Base-by-base conservation (phyloP, 2,329 filamentous ascomycete genomes). In the Hymenoscyphus salicellus region DNA sequence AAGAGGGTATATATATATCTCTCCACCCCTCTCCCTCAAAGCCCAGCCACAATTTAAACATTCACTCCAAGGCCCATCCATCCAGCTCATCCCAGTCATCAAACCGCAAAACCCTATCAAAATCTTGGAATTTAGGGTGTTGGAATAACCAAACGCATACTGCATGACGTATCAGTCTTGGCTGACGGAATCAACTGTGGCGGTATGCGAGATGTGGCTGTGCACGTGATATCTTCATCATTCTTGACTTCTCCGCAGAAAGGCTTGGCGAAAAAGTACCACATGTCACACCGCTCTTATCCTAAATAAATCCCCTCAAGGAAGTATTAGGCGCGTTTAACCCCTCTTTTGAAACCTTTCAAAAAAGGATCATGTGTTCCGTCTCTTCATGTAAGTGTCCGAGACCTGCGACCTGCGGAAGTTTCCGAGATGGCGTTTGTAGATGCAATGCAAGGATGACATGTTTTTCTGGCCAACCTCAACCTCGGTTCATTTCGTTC, bases 321-420 rank as follows among this genome's bases (percentile, higher is more conserved):
- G 55, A 32, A 20, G 17, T 36, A 36, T 57, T 57, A 57, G 55
- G 28, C 55, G 55, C 32, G 55, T 26, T 32, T 33, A 32, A 16
- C 17, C 28, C n/a, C 55, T 28, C n/a, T n/a, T 32, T 36, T 57
- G 20, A 28, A 23, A 36, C 23, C n/a, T n/a, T 26, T 57, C n/a
- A 30, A 30, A 17, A 38, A 38, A 38, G 32, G 41, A 52, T 60
- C 58, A 60, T 26, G 49, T 58, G 61, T 43, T 23, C 30, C 10
- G 16, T n/a, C 36, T 17, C 52, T 58, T 23, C 61, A 52, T 62
- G 61, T 62, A 36, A 33, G 32, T 62, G 33, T 33, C 61, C 60
- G 60, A 62, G 43, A 61, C 43, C 11, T 14, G 14, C 10, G 11
- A 38, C 11, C 20, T 26, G 58, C 58, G 58, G 58, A 60, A 26